Evolutionary conservation across 352 stramenopile genomes (phyloP).

Genomic region (Lagenidium giganteum): DNA sequence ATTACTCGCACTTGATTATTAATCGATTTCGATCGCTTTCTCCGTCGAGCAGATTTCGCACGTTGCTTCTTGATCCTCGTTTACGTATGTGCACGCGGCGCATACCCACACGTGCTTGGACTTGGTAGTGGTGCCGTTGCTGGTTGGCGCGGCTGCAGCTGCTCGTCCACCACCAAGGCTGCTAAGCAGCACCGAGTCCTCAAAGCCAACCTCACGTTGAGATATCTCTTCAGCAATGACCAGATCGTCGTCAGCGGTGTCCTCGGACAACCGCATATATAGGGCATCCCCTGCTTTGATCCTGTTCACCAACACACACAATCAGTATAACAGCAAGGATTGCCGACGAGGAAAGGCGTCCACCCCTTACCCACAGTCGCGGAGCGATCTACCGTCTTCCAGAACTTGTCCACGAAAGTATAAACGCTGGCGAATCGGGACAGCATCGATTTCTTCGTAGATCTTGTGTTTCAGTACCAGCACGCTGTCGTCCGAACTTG

Average conservation of each 20-base stretch:
- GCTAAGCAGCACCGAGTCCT: constrained; percentile 63
- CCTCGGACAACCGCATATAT: constrained; percentile 64
- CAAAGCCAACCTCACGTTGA: constrained; percentile 70
- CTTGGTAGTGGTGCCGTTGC: background rate
- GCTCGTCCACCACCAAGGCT: no score
- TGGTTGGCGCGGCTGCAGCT: background rate
- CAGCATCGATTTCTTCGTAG: constrained; percentile 57
- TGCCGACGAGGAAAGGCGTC: background rate
- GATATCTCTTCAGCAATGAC: constrained; percentile 37
- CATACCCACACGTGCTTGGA: constrained; percentile 74
- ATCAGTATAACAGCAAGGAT: constrained; percentile 1
- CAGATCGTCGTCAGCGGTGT: constrained; percentile 53
- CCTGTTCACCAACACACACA: constrained; percentile 17
- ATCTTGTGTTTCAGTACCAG: constrained; percentile 79
- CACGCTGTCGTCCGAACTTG: constrained; percentile 62
- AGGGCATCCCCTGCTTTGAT: constrained; percentile 72
- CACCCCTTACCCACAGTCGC: constrained; percentile 48
- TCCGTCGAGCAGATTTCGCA: constrained; percentile 71
- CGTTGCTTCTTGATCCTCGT: constrained; percentile 39
- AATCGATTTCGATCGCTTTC: constrained; percentile 35
- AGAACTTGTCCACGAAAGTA: constrained; percentile 65
- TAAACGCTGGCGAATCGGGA: constrained; percentile 61
- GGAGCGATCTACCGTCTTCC: constrained; percentile 48
- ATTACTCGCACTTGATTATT: background rate
- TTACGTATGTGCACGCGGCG: constrained; percentile 66